Base-by-base conservation (phyloP, 495 filamentous ascomycete genomes). In the Xylaria cubensis region DNA sequence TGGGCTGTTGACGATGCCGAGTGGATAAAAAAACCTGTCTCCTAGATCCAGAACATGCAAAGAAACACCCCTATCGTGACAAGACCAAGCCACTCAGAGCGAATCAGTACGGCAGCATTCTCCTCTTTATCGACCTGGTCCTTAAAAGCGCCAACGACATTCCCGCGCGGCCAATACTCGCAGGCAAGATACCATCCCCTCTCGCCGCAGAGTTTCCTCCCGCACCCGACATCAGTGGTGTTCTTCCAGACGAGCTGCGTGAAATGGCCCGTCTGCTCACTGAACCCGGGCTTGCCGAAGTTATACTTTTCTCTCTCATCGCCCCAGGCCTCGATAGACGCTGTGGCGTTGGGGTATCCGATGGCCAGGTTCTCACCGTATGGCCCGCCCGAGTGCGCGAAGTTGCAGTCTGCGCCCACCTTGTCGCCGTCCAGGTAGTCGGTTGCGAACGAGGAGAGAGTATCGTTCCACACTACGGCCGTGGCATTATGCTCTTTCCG, bases 161-260 rank as follows among this genome's bases (percentile, higher is more conserved):
- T 97, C 24, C 94, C 94, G 2, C 84, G 76, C 4, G 92, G 93
- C 74, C 79, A 88, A 80, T 96, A 97, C 83, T 95, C 92, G 80
- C 94, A 97, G 19, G 92, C 92, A 32, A 96, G 83, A 77, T 88
- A 93, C 91, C 90, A 94, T 8, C 92, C 90, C 55, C 74, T 68
- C 50, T 83, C 85, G 4, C 78, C 74, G 70, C 93, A 95, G 69
- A 89, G 78, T 67, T 83, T 80, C 55, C 86, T 80, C 46, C 86
- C 92, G 78, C 93, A 97, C 9, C 93, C 93, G 0, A 94, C 88
- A 56, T 85, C 80, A 24, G 80, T 90, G 12, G 92, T 94, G 44
- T 84, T 82, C 79, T 87, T 89, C 93, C 93, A 97, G 1, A 95
- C 92, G 55, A 97, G 78, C 83, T 95, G 93, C 34, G 93, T 94